These are phyloP conservation scores for Phaseolus coccineus DNA, from an alignment of 331 rosid species.

Conservation along the genomic window DNA sequence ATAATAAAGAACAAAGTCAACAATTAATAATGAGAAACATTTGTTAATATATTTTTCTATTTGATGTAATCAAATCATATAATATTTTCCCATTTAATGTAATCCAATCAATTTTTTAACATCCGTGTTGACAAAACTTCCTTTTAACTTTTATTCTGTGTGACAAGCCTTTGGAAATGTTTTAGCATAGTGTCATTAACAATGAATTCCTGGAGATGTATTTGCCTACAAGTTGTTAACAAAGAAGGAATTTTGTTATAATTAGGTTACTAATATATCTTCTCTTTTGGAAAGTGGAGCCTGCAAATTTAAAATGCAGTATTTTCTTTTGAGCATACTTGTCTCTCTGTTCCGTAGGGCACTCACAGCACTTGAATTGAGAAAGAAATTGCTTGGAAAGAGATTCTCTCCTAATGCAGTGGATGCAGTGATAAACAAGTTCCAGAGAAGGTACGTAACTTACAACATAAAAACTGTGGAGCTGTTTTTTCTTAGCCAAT, in stretches of 20 bases:
- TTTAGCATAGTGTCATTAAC: constrained; percentile 13
- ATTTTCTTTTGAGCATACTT: constrained; percentile 23
- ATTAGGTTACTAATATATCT: constrained; percentile 28
- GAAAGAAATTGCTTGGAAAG: constrained; percentile 75
- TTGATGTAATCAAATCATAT: too few species aligned
- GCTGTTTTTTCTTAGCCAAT: constrained; percentile 35
- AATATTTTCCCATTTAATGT: too few species aligned
- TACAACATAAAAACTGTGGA: constrained; percentile 11
- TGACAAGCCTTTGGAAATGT: constrained; percentile 10
- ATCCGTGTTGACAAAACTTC: constrained; percentile 4
- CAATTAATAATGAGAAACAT: too few species aligned
- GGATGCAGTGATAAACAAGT: constrained; percentile 70
- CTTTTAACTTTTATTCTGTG: constrained; percentile 16
- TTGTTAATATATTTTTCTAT: too few species aligned
- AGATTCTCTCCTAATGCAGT: constrained; percentile 58
- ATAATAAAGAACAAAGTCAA: too few species aligned
- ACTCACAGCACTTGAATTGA: constrained; percentile 76
- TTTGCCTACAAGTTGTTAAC: constrained; percentile 12
- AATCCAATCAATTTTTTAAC: too few species aligned
- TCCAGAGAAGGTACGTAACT: constrained; percentile 66
- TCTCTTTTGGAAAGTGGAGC: not conserved
- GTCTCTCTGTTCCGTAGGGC: constrained; percentile 61
- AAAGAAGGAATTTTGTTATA: not conserved
- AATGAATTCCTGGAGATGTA: constrained; percentile 5
- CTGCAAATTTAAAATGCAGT: constrained; percentile 2